A percentile compares a stretch with the other conserved stretches of the same genome.
phyloP scores from a whole-genome alignment of 1,284 basidiomycete genomes.

The Agaricales sp. region DNA sequence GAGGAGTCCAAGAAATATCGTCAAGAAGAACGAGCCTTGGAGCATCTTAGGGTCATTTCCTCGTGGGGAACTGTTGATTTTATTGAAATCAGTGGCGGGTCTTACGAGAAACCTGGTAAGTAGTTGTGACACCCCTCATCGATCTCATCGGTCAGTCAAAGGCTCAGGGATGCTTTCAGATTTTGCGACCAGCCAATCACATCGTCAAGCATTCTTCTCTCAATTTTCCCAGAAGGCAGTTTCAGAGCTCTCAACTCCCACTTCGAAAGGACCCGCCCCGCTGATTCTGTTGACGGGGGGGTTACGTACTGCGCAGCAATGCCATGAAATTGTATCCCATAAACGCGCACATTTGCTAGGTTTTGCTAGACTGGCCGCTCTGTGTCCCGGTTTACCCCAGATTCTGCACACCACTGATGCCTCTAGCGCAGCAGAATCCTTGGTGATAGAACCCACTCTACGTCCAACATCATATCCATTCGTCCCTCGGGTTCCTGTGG shows the following conservation, averaged over 20 bases:
- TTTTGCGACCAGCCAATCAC: slow-evolving; percentile 26
- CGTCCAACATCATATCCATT: slow-evolving; percentile 15
- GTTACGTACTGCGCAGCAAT: slow-evolving; percentile 49
- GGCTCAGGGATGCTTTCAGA: slow-evolving; percentile 26
- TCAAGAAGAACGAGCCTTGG: slow-evolving; percentile 41
- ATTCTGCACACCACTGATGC: slow-evolving; percentile 28
- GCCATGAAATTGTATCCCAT: slow-evolving; percentile 41
- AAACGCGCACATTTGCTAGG: slow-evolving; percentile 67
- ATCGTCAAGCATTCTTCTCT: slow-evolving; percentile 52
- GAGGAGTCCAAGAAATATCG: slow-evolving; percentile 20
- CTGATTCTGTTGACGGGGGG: slow-evolving; percentile 78
- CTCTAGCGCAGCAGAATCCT: slow-evolving; percentile 23
- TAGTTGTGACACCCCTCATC: slow-evolving; percentile 3
- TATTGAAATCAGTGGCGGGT: slow-evolving; percentile 82
- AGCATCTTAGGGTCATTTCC: slow-evolving; percentile 56
- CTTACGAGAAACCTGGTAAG: slow-evolving; percentile 73
- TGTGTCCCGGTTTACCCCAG: slow-evolving; percentile 53
- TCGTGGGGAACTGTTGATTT: slow-evolving; percentile 64
- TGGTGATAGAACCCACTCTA: slow-evolving; percentile 15
- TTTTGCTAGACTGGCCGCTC: slow-evolving; percentile 59
- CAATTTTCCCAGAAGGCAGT: slow-evolving; percentile 44
- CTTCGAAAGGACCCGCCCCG: slow-evolving; percentile 24
- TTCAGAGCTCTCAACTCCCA: slow-evolving; percentile 24
- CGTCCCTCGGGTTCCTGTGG: slow-evolving; percentile 34
- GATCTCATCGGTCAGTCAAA: background rate